A percentile compares a stretch with the other conserved stretches of the same genome.
Conservation (phyloP, 352 stramenopile genomes). For the Elongisporangium prolatum region DNA sequence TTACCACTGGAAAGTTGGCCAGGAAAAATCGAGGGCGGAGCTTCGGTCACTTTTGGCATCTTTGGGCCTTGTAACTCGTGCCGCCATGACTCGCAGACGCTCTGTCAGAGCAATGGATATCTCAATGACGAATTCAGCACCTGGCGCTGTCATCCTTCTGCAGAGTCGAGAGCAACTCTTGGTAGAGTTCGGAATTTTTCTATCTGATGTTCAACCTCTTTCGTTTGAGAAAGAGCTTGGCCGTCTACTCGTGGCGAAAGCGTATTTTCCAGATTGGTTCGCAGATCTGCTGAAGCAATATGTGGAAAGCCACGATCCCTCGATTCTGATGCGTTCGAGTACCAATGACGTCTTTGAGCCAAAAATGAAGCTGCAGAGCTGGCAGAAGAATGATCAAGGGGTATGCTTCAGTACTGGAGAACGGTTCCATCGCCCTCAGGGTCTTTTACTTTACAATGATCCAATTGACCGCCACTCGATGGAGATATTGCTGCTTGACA, state of each 20-base stretch:
- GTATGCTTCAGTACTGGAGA: slow-evolving; percentile 2
- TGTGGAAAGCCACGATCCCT: slow-evolving; percentile 2
- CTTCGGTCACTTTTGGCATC: not conserved
- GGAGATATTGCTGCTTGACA: not conserved
- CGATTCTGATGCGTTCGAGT: not conserved
- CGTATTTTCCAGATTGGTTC: slow-evolving; percentile 26
- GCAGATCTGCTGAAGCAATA: slow-evolving; percentile 11
- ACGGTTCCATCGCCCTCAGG: slow-evolving; percentile 5
- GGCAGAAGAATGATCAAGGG: not conserved
- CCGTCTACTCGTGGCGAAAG: slow-evolving; percentile 31
- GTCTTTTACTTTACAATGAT: not conserved
- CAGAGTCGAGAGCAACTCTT: not conserved
- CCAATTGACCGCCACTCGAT: not conserved
- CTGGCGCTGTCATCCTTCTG: not conserved
- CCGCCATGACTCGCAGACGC: not conserved
- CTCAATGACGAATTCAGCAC: not conserved
- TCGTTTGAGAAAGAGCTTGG: slow-evolving; percentile 13
- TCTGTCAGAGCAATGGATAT: not conserved
- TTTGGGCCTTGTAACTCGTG: not conserved
- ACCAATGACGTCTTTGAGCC: not conserved
- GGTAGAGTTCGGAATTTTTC: slow-evolving; percentile 5
- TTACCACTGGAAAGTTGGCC: not conserved
- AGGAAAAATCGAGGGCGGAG: not conserved
- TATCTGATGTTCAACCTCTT: not conserved
- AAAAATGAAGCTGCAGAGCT: not conserved